Evolutionary conservation across 129 eudicot genomes (phyloP), one percentile per base, ranked within the genome.

Genomic region (Lonicera japonica): DNA sequence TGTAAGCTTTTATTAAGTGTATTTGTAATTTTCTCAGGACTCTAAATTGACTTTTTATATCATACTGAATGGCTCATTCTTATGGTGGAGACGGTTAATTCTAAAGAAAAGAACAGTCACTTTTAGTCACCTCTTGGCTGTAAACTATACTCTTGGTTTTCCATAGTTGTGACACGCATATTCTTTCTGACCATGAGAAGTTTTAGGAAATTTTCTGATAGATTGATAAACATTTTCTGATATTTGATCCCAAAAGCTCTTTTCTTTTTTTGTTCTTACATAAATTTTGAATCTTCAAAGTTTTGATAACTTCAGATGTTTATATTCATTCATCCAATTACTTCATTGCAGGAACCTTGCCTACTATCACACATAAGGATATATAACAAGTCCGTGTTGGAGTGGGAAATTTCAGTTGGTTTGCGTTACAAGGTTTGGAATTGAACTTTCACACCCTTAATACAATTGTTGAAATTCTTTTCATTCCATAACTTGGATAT

Each of bases 381-480:
- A 62, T 85, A 92, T 77, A 92, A 92, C 51, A 87, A 92, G 64
- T 92, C 98, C 12, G 95, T 92, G 54, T 67, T 92, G 80, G 98
- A 92, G 79, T 92, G 98, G 98, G 98, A 92, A 77, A 80, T 92
- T 67, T 81, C 96, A 69, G 91, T 65, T 46, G 98, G 98, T 60
- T 76, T 92, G 77, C 95, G 86, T 24, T 92, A 92, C 67, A 92
- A 92, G 98, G 98, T 91, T 72, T 16, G 73, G 18, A 6, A 20
- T 56, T 53, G 25, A 22, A 40, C 40, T 51, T n/a, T 50, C 14
- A 24, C 38, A 34, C 5, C 22, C 10, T 61, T 19, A 36, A 14
- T 50, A 38, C 18, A 21, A n/a, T 60, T 59, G 43, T 69, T 50
- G 60, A 54, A 66, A 34, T 58, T 52, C 22, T 38, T 5, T 53